Percentiles rank a stretch among this genome's conserved stretches.
Evolutionary conservation across 2,329 filamentous ascomycete species (phyloP).

Genomic region (Davidsoniella australis): DNA sequence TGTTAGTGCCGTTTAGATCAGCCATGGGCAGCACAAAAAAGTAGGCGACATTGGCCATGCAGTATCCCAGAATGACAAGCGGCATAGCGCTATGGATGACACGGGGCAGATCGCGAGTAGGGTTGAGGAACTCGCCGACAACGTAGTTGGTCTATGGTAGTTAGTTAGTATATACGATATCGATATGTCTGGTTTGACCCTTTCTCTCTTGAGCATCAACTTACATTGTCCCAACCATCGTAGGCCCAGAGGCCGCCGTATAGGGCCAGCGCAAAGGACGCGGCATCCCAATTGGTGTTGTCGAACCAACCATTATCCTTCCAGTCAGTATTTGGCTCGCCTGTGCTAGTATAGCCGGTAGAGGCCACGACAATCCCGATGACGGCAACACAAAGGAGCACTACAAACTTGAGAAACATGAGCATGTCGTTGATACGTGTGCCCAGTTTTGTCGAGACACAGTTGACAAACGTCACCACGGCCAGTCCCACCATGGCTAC

Average conservation of each 20-base stretch:
- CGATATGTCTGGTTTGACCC: too few relatives aligned
- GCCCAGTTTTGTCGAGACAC: slow-evolving; percentile 74
- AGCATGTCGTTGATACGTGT: slow-evolving; percentile 79
- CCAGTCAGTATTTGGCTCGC: slow-evolving; percentile 67
- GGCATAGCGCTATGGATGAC: slow-evolving; percentile 96
- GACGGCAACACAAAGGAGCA: slow-evolving; percentile 69
- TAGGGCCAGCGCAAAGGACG: slow-evolving; percentile 79
- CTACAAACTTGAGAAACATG: slow-evolving; percentile 94
- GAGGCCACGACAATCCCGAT: slow-evolving; percentile 77
- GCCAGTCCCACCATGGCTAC: slow-evolving; percentile 65
- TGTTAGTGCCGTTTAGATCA: slow-evolving; percentile 74
- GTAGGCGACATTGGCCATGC: slow-evolving; percentile 84
- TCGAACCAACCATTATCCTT: slow-evolving; percentile 79
- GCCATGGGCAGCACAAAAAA: slow-evolving; percentile 77
- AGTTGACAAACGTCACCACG: slow-evolving; percentile 70
- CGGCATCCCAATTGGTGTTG: slow-evolving; percentile 61
- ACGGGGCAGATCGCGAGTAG: slow-evolving; percentile 71
- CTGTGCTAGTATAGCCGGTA: slow-evolving; percentile 66
- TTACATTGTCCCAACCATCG: slow-evolving; percentile 95
- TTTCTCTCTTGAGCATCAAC: slow-evolving; percentile 19
- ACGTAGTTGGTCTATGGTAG: slow-evolving; percentile 54
- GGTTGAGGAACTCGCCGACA: slow-evolving; percentile 89
- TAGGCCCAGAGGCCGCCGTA: slow-evolving; percentile 97
- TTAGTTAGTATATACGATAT: slow-evolving; percentile 13
- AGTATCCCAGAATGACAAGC: slow-evolving; percentile 75